phyloP scores from a whole-genome alignment of 202 grass and related monocot species.

The Bolboschoenoplectus hybrid region DNA sequence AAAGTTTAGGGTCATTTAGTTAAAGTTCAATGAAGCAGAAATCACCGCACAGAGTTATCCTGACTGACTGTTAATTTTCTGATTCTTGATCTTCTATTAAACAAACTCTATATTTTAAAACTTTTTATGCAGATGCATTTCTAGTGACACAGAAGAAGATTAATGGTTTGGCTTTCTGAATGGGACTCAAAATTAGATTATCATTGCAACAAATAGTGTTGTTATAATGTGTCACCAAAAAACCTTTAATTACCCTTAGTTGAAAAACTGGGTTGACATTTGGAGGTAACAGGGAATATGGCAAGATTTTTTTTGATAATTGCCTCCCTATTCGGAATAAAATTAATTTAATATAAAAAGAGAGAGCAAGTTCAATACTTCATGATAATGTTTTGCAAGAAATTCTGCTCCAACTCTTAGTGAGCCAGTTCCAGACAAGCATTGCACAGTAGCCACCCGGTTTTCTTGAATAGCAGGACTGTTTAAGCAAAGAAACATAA shows the following conservation, averaged over 20 bases:
- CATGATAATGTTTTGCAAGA: constrained; percentile 92
- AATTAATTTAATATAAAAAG: constrained; percentile 20
- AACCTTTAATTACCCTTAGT: neutral
- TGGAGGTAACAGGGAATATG: neutral
- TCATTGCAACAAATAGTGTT: neutral
- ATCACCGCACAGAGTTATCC: neutral
- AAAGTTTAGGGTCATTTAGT: neutral
- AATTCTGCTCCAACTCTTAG: constrained; percentile 92
- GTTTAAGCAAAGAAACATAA: constrained; percentile 12
- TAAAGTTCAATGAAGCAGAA: neutral
- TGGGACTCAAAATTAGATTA: constrained; percentile 2
- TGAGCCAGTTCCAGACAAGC: constrained; percentile 93
- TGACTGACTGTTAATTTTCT: neutral
- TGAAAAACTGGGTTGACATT: neutral
- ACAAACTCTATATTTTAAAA: neutral
- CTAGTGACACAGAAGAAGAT: neutral
- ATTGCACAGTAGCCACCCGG: constrained; percentile 81
- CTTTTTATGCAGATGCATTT: neutral
- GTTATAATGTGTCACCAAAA: neutral
- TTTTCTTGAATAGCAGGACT: constrained; percentile 92
- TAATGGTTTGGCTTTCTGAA: neutral
- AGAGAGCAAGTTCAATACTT: constrained; percentile 47
- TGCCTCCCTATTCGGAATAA: neutral
- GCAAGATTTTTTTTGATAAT: neutral
- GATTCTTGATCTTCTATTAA: neutral